Conservation (phyloP, 2,329 filamentous ascomycete genomes). For the Fusarium globosum region DNA sequence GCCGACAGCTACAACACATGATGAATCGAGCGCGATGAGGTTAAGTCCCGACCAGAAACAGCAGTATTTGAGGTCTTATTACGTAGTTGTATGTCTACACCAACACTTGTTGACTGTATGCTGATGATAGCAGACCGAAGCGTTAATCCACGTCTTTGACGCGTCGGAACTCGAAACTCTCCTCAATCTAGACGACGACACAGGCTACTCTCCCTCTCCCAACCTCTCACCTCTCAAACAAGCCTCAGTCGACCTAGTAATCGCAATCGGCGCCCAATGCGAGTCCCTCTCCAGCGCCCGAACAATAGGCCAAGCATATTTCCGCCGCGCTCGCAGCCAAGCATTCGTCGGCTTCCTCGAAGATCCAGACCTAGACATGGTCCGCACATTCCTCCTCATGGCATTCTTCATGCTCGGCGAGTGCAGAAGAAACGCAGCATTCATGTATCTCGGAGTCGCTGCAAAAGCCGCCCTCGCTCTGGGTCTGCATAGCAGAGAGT, state of each 20-base stretch:
- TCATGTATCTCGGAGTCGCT: constrained; percentile 72
- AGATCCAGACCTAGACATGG: constrained; percentile 43
- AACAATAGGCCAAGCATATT: constrained; percentile 51
- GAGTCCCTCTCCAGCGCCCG: constrained; percentile 28
- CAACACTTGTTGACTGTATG: accelerated
- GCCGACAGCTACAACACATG: constrained; percentile 7
- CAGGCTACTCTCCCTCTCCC: neutral
- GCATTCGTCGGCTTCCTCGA: constrained; percentile 42
- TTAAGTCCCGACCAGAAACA: neutral
- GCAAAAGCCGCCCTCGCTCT: constrained; percentile 66
- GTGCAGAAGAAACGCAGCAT: constrained; percentile 71
- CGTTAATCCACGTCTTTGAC: constrained; percentile 49
- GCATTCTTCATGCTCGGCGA: constrained; percentile 76
- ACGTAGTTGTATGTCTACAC: constrained; percentile 25
- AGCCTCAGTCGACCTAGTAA: constrained; percentile 31
- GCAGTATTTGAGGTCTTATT: constrained; percentile 30
- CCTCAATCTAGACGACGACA: constrained; percentile 16
- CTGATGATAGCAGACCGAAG: constrained; percentile 45
- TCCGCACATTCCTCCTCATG: constrained; percentile 61
- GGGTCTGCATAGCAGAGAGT: constrained; percentile 59
- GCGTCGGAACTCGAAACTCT: constrained; percentile 44
- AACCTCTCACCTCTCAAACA: constrained; percentile 7
- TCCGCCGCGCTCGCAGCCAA: constrained; percentile 54
- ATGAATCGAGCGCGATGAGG: neutral
- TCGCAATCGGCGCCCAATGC: constrained; percentile 44